phyloP scores from a whole-genome alignment of 768 basidiomycete genomes.

The Pluteus cervinus region DNA sequence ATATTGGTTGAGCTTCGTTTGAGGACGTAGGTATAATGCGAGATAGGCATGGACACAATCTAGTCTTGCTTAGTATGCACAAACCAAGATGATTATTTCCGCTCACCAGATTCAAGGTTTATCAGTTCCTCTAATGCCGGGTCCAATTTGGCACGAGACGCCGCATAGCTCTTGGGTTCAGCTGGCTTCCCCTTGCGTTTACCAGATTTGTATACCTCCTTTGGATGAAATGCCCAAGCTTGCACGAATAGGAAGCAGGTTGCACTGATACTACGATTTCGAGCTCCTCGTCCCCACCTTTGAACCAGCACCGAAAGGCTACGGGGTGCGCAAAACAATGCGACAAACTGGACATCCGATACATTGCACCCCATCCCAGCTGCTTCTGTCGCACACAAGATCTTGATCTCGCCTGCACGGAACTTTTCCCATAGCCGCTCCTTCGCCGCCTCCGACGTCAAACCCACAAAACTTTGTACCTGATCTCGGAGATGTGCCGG shows the following conservation, averaged over 20 bases:
- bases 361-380: constrained; percentile 18
- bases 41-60: too few relatives aligned
- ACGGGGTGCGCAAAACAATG: too few relatives aligned
- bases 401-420: constrained; percentile 9
- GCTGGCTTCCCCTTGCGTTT: too few relatives aligned
- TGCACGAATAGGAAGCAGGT: constrained; percentile 10
- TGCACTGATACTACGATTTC: constrained; percentile 5
- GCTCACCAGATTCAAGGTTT: neutral
- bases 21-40: too few relatives aligned
- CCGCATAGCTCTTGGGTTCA: constrained; percentile 3
- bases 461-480: constrained; percentile 16
- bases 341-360: constrained; percentile 8
- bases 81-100: too few relatives aligned
- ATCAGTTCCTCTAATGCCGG: constrained; percentile 1
- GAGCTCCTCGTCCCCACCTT: constrained; percentile 9
- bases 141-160: constrained; percentile 6
- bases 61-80: too few relatives aligned
- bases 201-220: too few relatives aligned
- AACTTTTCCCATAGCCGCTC: constrained; percentile 13
- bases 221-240: constrained; percentile 7
- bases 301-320: too few relatives aligned
- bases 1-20: too few relatives aligned
- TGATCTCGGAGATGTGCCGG: constrained; percentile 13
- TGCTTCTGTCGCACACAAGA: constrained; percentile 16
- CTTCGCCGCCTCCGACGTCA: constrained; percentile 13